phyloP scores from a whole-genome alignment of 2,329 filamentous ascomycete species.

The Epichloe amarillans region DNA sequence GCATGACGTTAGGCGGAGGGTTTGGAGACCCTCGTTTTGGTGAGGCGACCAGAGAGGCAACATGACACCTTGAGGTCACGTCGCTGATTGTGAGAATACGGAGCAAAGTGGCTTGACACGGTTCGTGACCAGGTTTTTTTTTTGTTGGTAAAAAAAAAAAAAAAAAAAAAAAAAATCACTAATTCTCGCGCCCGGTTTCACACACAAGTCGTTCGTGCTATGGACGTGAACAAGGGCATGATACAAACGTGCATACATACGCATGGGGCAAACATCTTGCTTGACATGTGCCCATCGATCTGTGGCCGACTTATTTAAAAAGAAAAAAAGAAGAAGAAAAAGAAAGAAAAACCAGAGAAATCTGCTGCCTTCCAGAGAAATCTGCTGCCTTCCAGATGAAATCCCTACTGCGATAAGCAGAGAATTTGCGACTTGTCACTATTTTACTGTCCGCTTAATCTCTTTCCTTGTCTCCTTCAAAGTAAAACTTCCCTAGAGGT shows the following conservation, averaged over 20 bases:
- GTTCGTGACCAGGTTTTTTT: too few species aligned
- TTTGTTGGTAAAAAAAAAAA: too few species aligned
- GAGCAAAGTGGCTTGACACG: too few species aligned
- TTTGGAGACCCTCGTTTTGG: too few species aligned
- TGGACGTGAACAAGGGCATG: neutral
- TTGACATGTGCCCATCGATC: neutral
- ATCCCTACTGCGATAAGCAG: neutral
- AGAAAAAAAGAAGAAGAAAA: neutral
- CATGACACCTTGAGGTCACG: too few species aligned
- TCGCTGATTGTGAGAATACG: too few species aligned
- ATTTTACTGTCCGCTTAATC: slow-evolving; percentile 1
- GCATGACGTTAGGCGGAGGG: neutral
- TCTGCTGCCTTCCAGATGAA: neutral
- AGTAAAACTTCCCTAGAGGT: slow-evolving; percentile 44
- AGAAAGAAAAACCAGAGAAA: too few species aligned
- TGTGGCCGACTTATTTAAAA: neutral
- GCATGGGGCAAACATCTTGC: too few species aligned
- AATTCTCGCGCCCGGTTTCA: slow-evolving; percentile 1
- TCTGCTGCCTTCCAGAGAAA: neutral
- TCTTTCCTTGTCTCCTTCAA: slow-evolving; percentile 34
- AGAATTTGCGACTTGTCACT: neutral
- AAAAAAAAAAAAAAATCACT: too few species aligned
- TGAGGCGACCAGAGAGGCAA: too few species aligned
- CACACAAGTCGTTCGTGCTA: neutral
- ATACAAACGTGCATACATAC: neutral